Conservation (phyloP, 768 basidiomycete genomes). For the Krasilnikovozyma curviuscula region DNA sequence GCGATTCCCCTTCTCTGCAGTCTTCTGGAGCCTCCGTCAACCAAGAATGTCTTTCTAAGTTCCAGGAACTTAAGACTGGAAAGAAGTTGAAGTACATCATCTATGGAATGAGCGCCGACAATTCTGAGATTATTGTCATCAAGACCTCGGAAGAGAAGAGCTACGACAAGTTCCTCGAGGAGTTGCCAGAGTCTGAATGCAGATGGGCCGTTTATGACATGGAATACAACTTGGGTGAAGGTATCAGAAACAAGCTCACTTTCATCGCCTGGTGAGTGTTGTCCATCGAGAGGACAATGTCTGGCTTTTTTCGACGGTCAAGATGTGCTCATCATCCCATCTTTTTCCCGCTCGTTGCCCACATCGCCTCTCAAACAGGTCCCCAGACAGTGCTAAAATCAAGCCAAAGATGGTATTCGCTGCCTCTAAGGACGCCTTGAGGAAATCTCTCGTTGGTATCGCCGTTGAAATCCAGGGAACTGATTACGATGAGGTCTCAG, state of each 20-base stretch:
- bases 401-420: constrained; percentile 88
- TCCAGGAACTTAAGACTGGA: constrained; percentile 52
- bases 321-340: background rate
- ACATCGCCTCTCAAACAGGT: constrained; percentile 34
- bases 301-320: background rate
- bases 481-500: constrained; percentile 50
- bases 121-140: constrained; percentile 57
- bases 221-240: constrained; percentile 51
- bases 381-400: constrained; percentile 63
- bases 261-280: constrained; percentile 65
- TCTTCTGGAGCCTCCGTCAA: constrained; percentile 50
- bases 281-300: background rate
- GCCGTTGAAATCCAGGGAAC: constrained; percentile 70
- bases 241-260: constrained; percentile 65
- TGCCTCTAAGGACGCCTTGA: constrained; percentile 64
- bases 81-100: constrained; percentile 70
- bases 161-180: constrained; percentile 55
- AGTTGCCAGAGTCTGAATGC: constrained; percentile 55
- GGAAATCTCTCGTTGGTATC: constrained; percentile 53
- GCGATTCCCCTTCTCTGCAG: constrained; percentile 22
- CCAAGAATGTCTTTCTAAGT: constrained; percentile 39
- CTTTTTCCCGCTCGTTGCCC: background rate
- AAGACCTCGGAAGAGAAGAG: constrained; percentile 31
- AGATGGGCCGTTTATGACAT: constrained; percentile 90
- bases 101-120: constrained; percentile 42